Conservation (phyloP, 352 stramenopile genomes). For the Blastocystis sp. region DNA sequence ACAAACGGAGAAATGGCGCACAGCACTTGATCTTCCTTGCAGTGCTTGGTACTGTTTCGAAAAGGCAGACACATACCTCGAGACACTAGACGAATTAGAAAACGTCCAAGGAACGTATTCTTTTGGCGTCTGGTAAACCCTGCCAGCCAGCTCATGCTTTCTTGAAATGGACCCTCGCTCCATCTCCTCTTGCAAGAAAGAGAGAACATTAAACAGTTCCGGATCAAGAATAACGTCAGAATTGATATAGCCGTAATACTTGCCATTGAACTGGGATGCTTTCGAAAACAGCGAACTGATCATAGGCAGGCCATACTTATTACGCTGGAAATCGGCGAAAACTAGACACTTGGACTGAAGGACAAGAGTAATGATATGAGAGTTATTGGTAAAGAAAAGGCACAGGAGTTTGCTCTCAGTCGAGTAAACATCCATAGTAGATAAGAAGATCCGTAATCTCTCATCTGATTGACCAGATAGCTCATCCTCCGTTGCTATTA, state of each 20-base stretch:
- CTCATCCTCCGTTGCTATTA: no score
- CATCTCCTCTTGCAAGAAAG: neutral
- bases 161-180: neutral
- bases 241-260: constrained; percentile 41
- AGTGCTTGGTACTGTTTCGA: neutral
- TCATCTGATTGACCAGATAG: no score
- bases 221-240: constrained; percentile 12
- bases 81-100: neutral
- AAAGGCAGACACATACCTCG: neutral
- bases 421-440: no score
- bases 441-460: no score
- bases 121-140: neutral
- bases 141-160: constrained; percentile 7
- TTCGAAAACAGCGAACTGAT: neutral
- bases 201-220: constrained; percentile 4
- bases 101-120: neutral
- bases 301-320: neutral
- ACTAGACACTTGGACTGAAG: neutral
- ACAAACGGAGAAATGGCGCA: neutral
- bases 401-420: no score
- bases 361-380: no score
- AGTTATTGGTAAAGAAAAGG: no score
- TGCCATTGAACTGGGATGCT: neutral
- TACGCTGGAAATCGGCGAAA: no score
- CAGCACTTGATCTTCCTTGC: constrained; percentile 1